Conservation (phyloP, 805 yeast genomes). For the Teunomyces pallodes region DNA sequence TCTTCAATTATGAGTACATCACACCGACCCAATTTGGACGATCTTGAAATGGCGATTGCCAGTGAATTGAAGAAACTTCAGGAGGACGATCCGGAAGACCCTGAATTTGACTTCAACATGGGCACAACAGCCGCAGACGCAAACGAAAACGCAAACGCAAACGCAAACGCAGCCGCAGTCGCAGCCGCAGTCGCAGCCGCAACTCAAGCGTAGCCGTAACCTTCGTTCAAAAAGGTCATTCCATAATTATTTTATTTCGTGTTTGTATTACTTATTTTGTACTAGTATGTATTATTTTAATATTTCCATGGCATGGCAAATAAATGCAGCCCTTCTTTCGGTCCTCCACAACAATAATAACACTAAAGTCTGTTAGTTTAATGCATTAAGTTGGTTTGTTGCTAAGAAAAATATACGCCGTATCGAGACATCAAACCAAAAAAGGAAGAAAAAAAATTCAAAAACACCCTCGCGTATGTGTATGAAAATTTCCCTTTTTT, state of each 20-base stretch:
- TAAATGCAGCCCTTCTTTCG: not conserved
- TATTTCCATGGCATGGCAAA: not conserved
- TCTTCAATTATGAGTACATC: slow-evolving; percentile 20
- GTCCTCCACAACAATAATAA: not conserved
- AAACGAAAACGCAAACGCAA: not conserved
- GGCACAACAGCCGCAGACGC: too few species aligned
- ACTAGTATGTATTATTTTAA: not conserved
- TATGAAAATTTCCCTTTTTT: too few species aligned
- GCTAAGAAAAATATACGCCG: too few species aligned
- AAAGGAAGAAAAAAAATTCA: too few species aligned
- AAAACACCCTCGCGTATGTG: too few species aligned
- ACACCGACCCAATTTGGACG: slow-evolving; percentile 3
- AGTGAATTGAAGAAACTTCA: not conserved
- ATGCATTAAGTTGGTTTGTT: too few species aligned
- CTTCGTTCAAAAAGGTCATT: not conserved
- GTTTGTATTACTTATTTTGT: not conserved
- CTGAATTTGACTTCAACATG: not conserved
- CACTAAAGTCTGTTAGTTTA: too few species aligned
- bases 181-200: not conserved
- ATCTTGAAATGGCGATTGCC: not conserved
- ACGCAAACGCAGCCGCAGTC: not conserved
- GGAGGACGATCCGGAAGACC: not conserved
- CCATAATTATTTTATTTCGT: not conserved
- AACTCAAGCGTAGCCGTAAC: not conserved
- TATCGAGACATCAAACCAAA: too few species aligned